Evolutionary conservation across 352 stramenopile genomes (phyloP), one percentile per base, ranked within the genome.

Genomic region (Phytophthora rubi): DNA sequence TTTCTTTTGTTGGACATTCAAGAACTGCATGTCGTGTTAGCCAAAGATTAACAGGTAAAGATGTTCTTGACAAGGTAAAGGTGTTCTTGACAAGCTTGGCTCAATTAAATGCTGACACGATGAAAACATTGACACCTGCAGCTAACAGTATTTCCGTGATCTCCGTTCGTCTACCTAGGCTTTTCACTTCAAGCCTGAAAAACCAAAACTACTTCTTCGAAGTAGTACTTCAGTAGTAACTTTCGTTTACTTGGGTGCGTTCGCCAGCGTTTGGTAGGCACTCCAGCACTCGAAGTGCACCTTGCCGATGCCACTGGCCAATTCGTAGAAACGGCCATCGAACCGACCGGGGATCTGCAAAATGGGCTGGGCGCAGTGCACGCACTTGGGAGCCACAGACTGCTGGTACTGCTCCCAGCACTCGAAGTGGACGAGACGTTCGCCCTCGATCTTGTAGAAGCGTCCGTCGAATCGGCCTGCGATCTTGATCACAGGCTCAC

Each of bases 261-360:
- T 81, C 2, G 70, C 66, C 26, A 81, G 61, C 16, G 70, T 81
- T 37, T 93, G 86, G 71, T 92, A 95, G 52, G 69, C 76, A 26
- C 92, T 85, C 88, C 88, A 95, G 75, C 88, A 95, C 68, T 95
- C 88, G 59, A 94, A 94, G 67, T 95, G 88, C 51, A 95, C 88
- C 64, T 95, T 95, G 23, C 88, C 88, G 35, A 78, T 51, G 6
- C 85, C 88, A 44, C 73, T 91, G 26, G 81, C 91, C 37, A 95
- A 78, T 10, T 93, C 86, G 73, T 94, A 95, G 63, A 95, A 95
- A 60, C 88, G 86, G 10, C 88, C 88, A 45, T 95, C 88, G 45
- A 94, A 95, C 7, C 76, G 80, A 13, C 83, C 83, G 0, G 79
- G 80, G 57, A 93, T 88, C 58, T 92, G 81, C 54, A 92, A 73